These are phyloP conservation scores for Fusarium sp. DNA, from an alignment of 2,329 filamentous ascomycete species.

Conservation along the genomic window DNA sequence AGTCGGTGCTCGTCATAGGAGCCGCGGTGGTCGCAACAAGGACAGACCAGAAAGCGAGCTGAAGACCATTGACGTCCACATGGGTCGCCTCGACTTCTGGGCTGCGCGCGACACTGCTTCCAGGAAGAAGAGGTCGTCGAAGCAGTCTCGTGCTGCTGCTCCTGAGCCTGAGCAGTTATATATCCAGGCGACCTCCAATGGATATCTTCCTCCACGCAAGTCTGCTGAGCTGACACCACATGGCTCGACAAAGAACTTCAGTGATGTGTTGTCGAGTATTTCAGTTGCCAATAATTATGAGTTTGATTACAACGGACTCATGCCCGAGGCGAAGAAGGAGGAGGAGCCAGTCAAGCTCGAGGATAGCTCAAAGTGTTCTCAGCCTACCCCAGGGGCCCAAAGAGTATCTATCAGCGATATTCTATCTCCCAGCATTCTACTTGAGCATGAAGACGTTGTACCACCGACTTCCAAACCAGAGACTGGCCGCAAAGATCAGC, in stretches of 20 bases:
- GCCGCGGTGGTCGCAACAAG: constrained; percentile 35
- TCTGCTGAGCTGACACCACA: neutral
- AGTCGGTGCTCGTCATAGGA: constrained; percentile 32
- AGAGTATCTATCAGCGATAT: neutral
- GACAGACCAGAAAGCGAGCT: constrained; percentile 8
- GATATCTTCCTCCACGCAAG: neutral
- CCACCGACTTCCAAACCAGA: neutral
- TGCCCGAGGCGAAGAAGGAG: neutral
- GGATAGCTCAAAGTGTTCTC: neutral
- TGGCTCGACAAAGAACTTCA: neutral
- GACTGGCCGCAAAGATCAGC: neutral
- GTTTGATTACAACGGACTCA: neutral
- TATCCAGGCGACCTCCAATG: neutral
- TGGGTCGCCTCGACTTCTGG: constrained; percentile 37
- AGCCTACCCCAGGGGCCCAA: neutral
- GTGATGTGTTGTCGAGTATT: neutral
- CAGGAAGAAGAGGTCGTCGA: neutral
- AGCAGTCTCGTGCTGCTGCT: neutral
- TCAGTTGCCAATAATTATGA: neutral
- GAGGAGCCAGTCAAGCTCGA: neutral
- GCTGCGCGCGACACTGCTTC: neutral
- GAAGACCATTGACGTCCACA: constrained; percentile 43
- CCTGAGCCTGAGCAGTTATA: neutral
- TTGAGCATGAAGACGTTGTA: neutral
- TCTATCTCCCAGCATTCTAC: neutral